phyloP scores from a whole-genome alignment of 257 asterid genomes.

The Nemophila menziesii region DNA sequence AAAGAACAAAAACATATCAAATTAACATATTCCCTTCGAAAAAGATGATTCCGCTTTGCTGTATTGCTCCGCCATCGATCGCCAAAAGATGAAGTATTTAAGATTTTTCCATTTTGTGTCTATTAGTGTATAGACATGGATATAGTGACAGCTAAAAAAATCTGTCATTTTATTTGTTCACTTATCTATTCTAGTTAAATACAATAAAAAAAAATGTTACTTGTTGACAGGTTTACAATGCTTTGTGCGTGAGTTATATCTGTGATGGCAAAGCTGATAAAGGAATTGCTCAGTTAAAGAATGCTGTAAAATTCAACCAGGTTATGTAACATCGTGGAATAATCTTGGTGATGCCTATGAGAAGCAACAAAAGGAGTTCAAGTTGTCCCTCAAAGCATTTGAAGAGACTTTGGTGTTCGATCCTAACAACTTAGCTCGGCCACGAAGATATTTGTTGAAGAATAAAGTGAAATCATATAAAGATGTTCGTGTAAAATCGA shows the following conservation, averaged over 20 bases:
- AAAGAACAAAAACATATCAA: too few species aligned
- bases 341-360: slow-evolving; percentile 96
- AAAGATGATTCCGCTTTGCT: too few species aligned
- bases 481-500: slow-evolving; percentile 64
- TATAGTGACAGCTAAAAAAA: too few species aligned
- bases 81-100: too few species aligned
- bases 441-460: slow-evolving; percentile 74
- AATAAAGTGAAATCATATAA: slow-evolving; percentile 60
- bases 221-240: slow-evolving; percentile 94
- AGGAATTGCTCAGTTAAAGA: slow-evolving; percentile 74
- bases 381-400: slow-evolving; percentile 73
- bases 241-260: slow-evolving; percentile 79
- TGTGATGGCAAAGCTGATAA: slow-evolving; percentile 81
- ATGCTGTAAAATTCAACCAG: slow-evolving; percentile 94
- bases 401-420: slow-evolving; percentile 89
- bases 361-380: slow-evolving; percentile 56
- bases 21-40: too few species aligned
- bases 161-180: too few species aligned
- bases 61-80: too few species aligned
- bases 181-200: too few species aligned
- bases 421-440: slow-evolving; percentile 93
- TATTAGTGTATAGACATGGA: too few species aligned
- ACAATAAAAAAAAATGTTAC: too few species aligned
- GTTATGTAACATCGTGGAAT: slow-evolving; percentile 98
- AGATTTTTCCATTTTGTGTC: too few species aligned